Percentiles rank a stretch among this genome's conserved stretches.
These are phyloP conservation scores for Lodderomyces metapsilosis DNA, from an alignment of 1,139 yeast genomes.

Conservation along the genomic window DNA sequence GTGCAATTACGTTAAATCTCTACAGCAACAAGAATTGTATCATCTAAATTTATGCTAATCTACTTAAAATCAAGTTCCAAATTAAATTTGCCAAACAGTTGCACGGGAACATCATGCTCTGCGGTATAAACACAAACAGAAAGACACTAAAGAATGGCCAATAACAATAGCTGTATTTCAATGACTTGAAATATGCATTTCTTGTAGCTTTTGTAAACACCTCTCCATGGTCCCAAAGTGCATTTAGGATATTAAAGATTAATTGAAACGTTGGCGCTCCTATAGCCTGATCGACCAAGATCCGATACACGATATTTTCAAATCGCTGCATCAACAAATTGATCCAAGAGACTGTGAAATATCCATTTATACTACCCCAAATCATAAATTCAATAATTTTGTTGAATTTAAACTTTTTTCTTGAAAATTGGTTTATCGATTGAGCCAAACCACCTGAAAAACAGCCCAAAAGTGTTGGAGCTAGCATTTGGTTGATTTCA, in stretches of 20 bases:
- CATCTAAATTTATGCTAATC: slow-evolving; percentile 16
- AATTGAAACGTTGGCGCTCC: slow-evolving; percentile 59
- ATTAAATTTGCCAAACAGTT: slow-evolving; percentile 56
- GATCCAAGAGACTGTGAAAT: slow-evolving; percentile 57
- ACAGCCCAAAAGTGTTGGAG: slow-evolving; percentile 46
- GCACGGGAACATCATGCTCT: slow-evolving; percentile 51
- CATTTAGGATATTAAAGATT: slow-evolving; percentile 45
- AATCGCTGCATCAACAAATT: slow-evolving; percentile 40
- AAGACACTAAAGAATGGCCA: slow-evolving; percentile 60
- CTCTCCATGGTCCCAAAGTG: slow-evolving; percentile 57
- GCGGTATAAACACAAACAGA: slow-evolving; percentile 49
- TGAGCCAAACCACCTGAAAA: slow-evolving; percentile 59
- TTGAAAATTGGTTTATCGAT: slow-evolving; percentile 49
- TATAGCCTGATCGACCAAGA: slow-evolving; percentile 51
- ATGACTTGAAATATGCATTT: slow-evolving; percentile 42
- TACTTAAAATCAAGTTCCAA: slow-evolving; percentile 56
- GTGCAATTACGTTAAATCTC: too few species aligned
- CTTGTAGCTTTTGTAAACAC: slow-evolving; percentile 24
- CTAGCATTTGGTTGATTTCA: slow-evolving; percentile 26
- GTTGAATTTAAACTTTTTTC: slow-evolving; percentile 38
- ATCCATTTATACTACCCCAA: slow-evolving; percentile 66
- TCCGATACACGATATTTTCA: slow-evolving; percentile 35
- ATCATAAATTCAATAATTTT: slow-evolving; percentile 49
- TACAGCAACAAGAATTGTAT: not conserved
- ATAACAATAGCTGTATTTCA: slow-evolving; percentile 52